Evolutionary conservation across 2,329 filamentous ascomycete genomes (phyloP).

Genomic region (Clarireedia paspali): DNA sequence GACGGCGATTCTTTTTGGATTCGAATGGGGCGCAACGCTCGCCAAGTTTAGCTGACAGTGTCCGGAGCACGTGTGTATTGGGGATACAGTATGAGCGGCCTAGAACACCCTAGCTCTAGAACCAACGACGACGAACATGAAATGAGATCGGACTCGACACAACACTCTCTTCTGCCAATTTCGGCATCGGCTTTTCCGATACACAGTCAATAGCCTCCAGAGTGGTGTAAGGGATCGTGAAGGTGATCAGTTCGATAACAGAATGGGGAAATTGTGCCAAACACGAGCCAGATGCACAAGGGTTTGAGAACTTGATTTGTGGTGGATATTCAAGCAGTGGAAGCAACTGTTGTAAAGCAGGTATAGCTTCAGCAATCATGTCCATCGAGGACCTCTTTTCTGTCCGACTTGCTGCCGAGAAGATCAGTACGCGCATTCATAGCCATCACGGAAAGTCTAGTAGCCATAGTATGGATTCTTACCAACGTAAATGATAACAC

Average conservation of each 20-base stretch:
- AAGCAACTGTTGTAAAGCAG: background rate
- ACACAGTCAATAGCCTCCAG: background rate
- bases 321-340: background rate
- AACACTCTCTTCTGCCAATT: background rate
- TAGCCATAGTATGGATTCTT: background rate
- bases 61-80: no score
- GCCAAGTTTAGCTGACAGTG: no score
- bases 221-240: background rate
- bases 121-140: conserved; percentile 16
- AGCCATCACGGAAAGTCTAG: background rate
- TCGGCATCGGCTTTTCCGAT: background rate
- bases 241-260: background rate
- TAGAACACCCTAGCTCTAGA: conserved; percentile 17
- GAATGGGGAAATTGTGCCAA: background rate
- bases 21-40: no score
- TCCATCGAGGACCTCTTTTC: background rate
- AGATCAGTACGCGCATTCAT: background rate
- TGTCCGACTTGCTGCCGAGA: background rate
- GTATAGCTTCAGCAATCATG: background rate
- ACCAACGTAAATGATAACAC: background rate
- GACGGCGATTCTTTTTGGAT: no score
- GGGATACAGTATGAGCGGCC: no score
- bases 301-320: background rate
- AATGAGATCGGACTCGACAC: background rate
- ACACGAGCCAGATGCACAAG: background rate